Evolutionary conservation across 2,329 filamentous ascomycete genomes (phyloP).

Genomic region (Macrophomina pseudophaseolina): DNA sequence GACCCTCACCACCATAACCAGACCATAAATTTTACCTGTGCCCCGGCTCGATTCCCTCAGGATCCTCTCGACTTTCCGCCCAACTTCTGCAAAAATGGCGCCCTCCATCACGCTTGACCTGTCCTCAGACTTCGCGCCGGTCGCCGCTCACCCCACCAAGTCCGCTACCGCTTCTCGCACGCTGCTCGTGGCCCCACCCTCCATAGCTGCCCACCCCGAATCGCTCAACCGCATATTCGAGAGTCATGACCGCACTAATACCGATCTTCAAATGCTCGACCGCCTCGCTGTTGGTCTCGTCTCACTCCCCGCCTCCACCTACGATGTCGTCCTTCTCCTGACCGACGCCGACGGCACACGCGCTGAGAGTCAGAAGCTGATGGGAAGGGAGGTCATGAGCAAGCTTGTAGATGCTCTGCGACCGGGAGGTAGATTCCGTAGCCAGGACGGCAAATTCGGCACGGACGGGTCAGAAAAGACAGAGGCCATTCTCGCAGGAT

Average conservation of each 20-base stretch:
- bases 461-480: constrained; percentile 59
- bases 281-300: constrained; percentile 83
- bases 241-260: constrained; percentile 73
- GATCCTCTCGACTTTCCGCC: neutral
- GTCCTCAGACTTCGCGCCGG: constrained; percentile 42
- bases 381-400: constrained; percentile 71
- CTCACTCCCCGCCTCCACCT: constrained; percentile 74
- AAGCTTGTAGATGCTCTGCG: constrained; percentile 74
- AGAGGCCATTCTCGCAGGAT: constrained; percentile 84
- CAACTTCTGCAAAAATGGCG: constrained; percentile 38
- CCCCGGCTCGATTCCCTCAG: neutral
- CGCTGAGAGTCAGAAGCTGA: constrained; percentile 67
- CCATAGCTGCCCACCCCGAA: constrained; percentile 83
- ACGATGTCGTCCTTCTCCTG: constrained; percentile 84
- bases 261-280: constrained; percentile 98
- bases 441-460: constrained; percentile 69
- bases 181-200: constrained; percentile 87
- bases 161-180: constrained; percentile 56
- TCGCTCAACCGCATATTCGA: constrained; percentile 73
- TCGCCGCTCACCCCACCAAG: constrained; percentile 31
- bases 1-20: constrained; percentile 6
- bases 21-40: constrained; percentile 1
- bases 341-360: constrained; percentile 74
- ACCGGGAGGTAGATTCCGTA: constrained; percentile 68
- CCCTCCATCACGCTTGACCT: constrained; percentile 46